These are phyloP conservation scores for Termitomyces heimii DNA, from an alignment of 768 basidiomycete genomes.

Conservation along the genomic window DNA sequence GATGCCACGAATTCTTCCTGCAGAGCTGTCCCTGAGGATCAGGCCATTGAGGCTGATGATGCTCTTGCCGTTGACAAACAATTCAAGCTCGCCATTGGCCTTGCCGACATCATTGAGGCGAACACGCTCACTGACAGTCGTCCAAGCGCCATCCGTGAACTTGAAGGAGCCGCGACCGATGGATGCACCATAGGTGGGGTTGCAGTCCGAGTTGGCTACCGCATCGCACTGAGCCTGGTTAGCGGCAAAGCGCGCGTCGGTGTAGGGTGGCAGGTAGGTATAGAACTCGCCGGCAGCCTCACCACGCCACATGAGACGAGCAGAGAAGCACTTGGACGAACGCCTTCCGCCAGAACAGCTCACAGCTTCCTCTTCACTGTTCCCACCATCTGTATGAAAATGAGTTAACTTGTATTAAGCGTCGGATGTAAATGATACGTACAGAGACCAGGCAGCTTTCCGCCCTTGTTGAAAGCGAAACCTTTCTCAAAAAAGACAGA, in stretches of 20 bases:
- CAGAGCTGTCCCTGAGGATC: constrained; percentile 40
- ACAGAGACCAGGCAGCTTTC: constrained; percentile 73
- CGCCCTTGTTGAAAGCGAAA: constrained; percentile 62
- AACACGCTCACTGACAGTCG: constrained; percentile 63
- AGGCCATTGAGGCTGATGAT: constrained; percentile 54
- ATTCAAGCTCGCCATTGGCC: constrained; percentile 66
- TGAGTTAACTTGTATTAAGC: constrained; percentile 1
- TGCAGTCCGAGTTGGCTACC: constrained; percentile 45
- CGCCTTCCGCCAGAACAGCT: constrained; percentile 64
- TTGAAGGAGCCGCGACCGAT: constrained; percentile 65
- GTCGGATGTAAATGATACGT: constrained; percentile 17
- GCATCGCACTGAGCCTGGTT: constrained; percentile 48
- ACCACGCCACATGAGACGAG: constrained; percentile 65
- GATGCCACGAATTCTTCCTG: constrained; percentile 56
- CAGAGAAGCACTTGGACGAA: constrained; percentile 51
- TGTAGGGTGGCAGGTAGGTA: constrained; percentile 58
- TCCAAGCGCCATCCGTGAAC: constrained; percentile 62
- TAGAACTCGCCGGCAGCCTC: constrained; percentile 61
- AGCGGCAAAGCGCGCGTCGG: constrained; percentile 28
- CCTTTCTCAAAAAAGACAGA: constrained; percentile 57
- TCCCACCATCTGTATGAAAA: constrained; percentile 44
- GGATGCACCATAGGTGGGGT: constrained; percentile 59
- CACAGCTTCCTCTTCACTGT: constrained; percentile 37
- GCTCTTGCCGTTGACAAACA: constrained; percentile 61
- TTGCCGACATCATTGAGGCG: constrained; percentile 66